These are phyloP conservation scores for Trichoderma aggressivum DNA, from an alignment of 2,329 filamentous ascomycete genomes.

Conservation along the genomic window DNA sequence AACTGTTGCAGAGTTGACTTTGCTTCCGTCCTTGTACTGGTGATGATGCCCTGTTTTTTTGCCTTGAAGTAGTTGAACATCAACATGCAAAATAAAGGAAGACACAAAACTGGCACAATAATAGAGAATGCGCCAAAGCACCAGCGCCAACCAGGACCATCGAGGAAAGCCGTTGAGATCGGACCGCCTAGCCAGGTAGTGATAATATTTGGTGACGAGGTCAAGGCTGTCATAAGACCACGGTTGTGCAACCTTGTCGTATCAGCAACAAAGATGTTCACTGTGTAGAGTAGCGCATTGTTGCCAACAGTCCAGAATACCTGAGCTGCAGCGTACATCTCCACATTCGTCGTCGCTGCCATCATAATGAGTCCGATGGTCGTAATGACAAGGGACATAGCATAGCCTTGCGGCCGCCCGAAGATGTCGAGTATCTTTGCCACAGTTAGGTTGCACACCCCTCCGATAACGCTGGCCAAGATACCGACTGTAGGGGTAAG, in stretches of 20 bases:
- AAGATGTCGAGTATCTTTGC: conserved; percentile 62
- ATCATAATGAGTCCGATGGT: conserved; percentile 55
- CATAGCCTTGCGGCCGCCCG: conserved; percentile 57
- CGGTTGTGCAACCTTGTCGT: conserved; percentile 16
- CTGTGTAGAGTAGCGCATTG: not conserved
- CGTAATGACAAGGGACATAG: conserved; percentile 47
- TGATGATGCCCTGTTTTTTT: conserved; percentile 42
- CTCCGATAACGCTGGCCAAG: conserved; percentile 48
- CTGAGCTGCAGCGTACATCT: conserved; percentile 50
- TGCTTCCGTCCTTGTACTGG: not conserved
- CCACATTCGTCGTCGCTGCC: conserved; percentile 48
- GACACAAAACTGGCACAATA: conserved; percentile 54
- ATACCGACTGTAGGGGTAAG: conserved; percentile 48
- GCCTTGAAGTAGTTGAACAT: conserved; percentile 53
- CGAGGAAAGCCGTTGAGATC: conserved; percentile 50
- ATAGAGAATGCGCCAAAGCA: conserved; percentile 62
- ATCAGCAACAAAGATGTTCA: conserved; percentile 18
- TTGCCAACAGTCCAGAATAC: conserved; percentile 48
- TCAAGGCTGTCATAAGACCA: conserved; percentile 4
- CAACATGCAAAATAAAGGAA: conserved; percentile 56
- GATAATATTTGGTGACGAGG: conserved; percentile 29
- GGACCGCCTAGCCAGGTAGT: conserved; percentile 59
- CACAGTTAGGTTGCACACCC: conserved; percentile 56
- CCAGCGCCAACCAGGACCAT: conserved; percentile 57
- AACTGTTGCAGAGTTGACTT: not conserved